These are phyloP conservation scores for Aspergillus tamarii DNA, from an alignment of 2,329 filamentous ascomycete genomes.

Conservation along the genomic window DNA sequence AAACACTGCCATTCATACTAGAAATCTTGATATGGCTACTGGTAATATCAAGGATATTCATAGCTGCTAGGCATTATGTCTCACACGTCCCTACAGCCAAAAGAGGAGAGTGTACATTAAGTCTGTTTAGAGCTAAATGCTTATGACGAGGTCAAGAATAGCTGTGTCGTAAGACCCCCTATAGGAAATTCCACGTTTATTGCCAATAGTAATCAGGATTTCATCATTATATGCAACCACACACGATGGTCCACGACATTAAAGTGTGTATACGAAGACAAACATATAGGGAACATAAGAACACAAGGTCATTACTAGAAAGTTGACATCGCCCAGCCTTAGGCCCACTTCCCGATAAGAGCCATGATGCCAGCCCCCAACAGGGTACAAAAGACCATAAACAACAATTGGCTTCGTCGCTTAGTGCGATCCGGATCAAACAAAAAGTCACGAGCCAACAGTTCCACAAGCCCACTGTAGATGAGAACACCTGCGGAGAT, in stretches of 20 bases:
- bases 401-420: slow-evolving; percentile 40
- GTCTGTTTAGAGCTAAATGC: too few relatives aligned
- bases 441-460: slow-evolving; percentile 55
- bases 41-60: background rate
- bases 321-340: slow-evolving; percentile 59
- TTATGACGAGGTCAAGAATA: too few relatives aligned
- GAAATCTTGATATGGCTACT: background rate
- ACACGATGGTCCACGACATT: too few relatives aligned
- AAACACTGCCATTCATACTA: background rate
- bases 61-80: background rate
- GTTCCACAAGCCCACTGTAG: slow-evolving; percentile 55
- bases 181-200: too few relatives aligned
- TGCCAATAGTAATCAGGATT: too few relatives aligned
- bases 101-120: too few relatives aligned
- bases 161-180: too few relatives aligned
- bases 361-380: slow-evolving; percentile 53
- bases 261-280: too few relatives aligned
- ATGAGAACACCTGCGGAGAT: slow-evolving; percentile 55
- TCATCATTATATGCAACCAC: too few relatives aligned
- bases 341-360: slow-evolving; percentile 56
- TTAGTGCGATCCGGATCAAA: slow-evolving; percentile 52
- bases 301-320: background rate
- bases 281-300: background rate
- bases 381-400: slow-evolving; percentile 46
- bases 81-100: too few relatives aligned